Percentiles rank a stretch among this genome's conserved stretches.
These are phyloP conservation scores for Candida sithepensis DNA, from an alignment of 805 yeast genomes.

Conservation along the genomic window DNA sequence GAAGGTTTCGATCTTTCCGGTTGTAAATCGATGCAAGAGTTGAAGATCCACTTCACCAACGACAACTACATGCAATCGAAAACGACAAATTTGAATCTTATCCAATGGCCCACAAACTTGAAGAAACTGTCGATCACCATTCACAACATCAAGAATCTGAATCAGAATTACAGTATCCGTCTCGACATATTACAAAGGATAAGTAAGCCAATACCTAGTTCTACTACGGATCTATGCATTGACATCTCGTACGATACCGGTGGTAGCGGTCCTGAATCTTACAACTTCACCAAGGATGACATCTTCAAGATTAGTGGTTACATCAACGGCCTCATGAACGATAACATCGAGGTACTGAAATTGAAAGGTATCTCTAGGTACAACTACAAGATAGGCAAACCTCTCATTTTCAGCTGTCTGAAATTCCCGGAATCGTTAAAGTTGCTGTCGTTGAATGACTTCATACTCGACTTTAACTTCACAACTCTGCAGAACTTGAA, in stretches of 20 bases:
- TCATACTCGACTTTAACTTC: constrained; percentile 27
- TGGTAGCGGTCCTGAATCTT: constrained; percentile 28
- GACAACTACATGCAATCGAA: constrained; percentile 16
- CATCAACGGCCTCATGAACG: constrained; percentile 25
- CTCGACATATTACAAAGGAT: constrained; percentile 25
- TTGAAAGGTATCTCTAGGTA: constrained; percentile 30
- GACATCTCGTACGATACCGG: constrained; percentile 32
- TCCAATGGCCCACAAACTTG: constrained; percentile 27
- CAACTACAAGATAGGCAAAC: constrained; percentile 29
- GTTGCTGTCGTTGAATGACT: constrained; percentile 27
- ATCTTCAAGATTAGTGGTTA: constrained; percentile 24
- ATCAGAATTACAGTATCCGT: constrained; percentile 27
- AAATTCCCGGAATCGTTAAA: constrained; percentile 26
- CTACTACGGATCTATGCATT: constrained; percentile 27
- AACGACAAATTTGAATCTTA: background rate
- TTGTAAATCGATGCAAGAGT: constrained; percentile 25
- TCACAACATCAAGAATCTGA: constrained; percentile 27
- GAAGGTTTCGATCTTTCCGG: constrained; percentile 28
- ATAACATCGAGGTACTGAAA: constrained; percentile 25
- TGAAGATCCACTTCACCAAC: constrained; percentile 30
- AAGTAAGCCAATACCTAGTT: constrained; percentile 26
- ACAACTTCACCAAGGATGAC: constrained; percentile 27
- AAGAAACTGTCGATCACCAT: constrained; percentile 28
- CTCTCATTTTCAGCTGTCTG: constrained; percentile 27
- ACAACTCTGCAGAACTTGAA: constrained; percentile 22